phyloP scores from a whole-genome alignment of 169 alveolate genomes.

The Plasmodium relictum region DNA sequence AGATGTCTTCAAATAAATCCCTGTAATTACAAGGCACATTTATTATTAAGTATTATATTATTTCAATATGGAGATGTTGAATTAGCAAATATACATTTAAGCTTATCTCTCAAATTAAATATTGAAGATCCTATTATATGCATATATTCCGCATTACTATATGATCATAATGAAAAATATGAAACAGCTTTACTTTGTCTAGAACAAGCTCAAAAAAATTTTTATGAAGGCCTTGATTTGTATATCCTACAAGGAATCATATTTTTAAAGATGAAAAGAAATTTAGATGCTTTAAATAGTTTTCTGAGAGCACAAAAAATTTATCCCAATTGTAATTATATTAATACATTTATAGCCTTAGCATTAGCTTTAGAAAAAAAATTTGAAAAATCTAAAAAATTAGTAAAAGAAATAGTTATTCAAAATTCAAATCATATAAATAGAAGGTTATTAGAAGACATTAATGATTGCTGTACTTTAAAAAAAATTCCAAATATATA shows the following conservation, averaged over 20 bases:
- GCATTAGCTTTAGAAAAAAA: conserved; percentile 50
- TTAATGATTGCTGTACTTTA: conserved; percentile 61
- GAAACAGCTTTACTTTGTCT: conserved; percentile 75
- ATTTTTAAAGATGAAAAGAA: conserved; percentile 65
- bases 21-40: conserved; percentile 59
- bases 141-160: conserved; percentile 59
- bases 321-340: conserved; percentile 35
- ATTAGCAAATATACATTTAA: conserved; percentile 57
- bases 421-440: conserved; percentile 17
- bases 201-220: conserved; percentile 65
- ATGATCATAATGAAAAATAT: conserved; percentile 46
- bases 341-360: conserved; percentile 40
- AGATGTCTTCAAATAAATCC: conserved; percentile 67
- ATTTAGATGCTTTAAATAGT: conserved; percentile 66
- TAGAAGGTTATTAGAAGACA: conserved; percentile 45
- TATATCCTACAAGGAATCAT: conserved; percentile 66
- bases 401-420: conserved; percentile 45
- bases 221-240: conserved; percentile 31
- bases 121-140: conserved; percentile 47
- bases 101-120: conserved; percentile 59
- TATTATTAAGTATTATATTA: conserved; percentile 54
- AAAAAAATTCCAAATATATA: conserved; percentile 27
- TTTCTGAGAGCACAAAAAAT: conserved; percentile 65
- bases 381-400: conserved; percentile 43
- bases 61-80: conserved; percentile 34